These are phyloP conservation scores for Psidium guajava DNA, from an alignment of 345 rosid genomes.

Conservation along the genomic window DNA sequence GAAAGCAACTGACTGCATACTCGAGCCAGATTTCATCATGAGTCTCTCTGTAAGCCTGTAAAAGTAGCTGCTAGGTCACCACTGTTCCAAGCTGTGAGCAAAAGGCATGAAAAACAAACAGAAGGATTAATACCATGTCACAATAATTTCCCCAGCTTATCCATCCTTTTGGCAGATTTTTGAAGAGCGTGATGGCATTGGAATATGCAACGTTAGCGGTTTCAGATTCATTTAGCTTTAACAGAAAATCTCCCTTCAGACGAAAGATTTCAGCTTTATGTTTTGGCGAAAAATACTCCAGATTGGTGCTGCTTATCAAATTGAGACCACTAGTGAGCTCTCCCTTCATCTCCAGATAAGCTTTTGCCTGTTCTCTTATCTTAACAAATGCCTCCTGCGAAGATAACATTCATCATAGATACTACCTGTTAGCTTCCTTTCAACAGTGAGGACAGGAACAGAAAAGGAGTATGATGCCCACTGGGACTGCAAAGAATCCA, in stretches of 20 bases:
- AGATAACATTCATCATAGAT: conserved; percentile 5
- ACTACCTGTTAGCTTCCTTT: background rate
- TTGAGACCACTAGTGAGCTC: conserved; percentile 82
- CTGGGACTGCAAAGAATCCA: background rate
- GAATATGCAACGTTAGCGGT: conserved; percentile 77
- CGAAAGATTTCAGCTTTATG: conserved; percentile 86
- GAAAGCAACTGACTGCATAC: conserved; percentile 95
- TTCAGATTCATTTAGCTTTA: conserved; percentile 73
- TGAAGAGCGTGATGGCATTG: conserved; percentile 73
- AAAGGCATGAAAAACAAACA: background rate
- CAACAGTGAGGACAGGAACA: background rate
- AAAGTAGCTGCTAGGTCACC: background rate
- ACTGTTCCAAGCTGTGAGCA: background rate
- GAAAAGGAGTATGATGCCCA: background rate
- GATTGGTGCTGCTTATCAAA: conserved; percentile 81
- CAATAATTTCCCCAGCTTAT: conserved; percentile 99
- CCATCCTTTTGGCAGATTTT: conserved; percentile 96
- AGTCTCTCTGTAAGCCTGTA: conserved; percentile 76
- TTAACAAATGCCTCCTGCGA: conserved; percentile 94
- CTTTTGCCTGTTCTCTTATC: conserved; percentile 97
- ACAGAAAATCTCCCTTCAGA: conserved; percentile 74
- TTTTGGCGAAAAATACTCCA: conserved; percentile 83
- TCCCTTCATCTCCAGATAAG: conserved; percentile 86
- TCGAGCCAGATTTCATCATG: conserved; percentile 95
- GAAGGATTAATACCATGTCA: conserved; percentile 56